Conservation (phyloP, 1,284 basidiomycete species). For the Cutaneotrichosporon sp. region DNA sequence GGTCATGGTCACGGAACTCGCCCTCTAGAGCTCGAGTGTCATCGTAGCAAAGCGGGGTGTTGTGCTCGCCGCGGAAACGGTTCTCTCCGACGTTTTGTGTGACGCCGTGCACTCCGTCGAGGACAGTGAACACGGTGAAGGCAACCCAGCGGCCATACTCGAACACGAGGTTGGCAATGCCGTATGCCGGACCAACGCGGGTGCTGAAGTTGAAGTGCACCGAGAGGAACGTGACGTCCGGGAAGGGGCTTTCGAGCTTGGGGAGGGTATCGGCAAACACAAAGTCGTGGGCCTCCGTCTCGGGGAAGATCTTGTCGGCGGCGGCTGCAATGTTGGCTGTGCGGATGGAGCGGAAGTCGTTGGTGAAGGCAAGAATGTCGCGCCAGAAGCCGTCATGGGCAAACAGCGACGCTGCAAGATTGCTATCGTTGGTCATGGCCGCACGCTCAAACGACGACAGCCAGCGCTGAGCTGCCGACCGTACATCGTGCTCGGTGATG, state of each 20-base stretch:
- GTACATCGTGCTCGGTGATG: not conserved
- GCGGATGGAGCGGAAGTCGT: slow-evolving; percentile 32
- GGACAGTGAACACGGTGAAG: slow-evolving; percentile 56
- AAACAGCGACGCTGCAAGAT: slow-evolving; percentile 26
- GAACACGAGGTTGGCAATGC: slow-evolving; percentile 57
- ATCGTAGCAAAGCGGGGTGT: slow-evolving; percentile 31
- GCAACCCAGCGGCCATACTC: slow-evolving; percentile 56
- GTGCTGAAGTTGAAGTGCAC: slow-evolving; percentile 59
- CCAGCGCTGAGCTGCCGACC: not conserved
- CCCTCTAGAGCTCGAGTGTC: slow-evolving; percentile 41
- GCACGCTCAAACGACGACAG: slow-evolving; percentile 11
- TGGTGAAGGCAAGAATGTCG: slow-evolving; percentile 34
- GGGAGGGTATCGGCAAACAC: slow-evolving; percentile 38
- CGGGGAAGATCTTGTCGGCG: slow-evolving; percentile 46
- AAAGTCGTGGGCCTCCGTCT: slow-evolving; percentile 48
- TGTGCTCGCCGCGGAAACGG: slow-evolving; percentile 40
- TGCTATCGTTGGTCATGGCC: slow-evolving; percentile 18
- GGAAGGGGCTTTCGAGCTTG: slow-evolving; percentile 51
- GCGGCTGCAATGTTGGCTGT: slow-evolving; percentile 28
- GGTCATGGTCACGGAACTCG: slow-evolving; percentile 48
- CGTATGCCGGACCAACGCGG: slow-evolving; percentile 52
- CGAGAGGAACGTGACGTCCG: slow-evolving; percentile 58
- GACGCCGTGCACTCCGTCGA: slow-evolving; percentile 56
- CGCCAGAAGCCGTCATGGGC: slow-evolving; percentile 33
- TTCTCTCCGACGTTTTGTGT: slow-evolving; percentile 51